Evolutionary conservation across 1,139 yeast species (phyloP).

Genomic region (Candida sp.): DNA sequence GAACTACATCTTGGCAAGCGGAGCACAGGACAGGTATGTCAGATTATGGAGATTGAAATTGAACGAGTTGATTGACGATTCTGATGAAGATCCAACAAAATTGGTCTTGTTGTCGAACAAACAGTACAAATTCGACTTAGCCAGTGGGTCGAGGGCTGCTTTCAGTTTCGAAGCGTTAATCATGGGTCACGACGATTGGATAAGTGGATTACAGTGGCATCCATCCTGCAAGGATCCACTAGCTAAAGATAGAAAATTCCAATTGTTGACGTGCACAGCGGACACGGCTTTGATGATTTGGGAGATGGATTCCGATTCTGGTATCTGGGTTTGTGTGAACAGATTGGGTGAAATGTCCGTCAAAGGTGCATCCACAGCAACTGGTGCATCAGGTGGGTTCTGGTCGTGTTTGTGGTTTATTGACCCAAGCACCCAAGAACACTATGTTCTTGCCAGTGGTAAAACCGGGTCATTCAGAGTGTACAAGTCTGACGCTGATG

Average conservation of each 20-base stretch:
- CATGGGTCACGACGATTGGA: slow-evolving; percentile 99
- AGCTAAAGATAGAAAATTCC: slow-evolving; percentile 38
- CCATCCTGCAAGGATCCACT: slow-evolving; percentile 28
- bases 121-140: slow-evolving; percentile 57
- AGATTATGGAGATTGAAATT: slow-evolving; percentile 79
- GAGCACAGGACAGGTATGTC: slow-evolving; percentile 89
- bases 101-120: slow-evolving; percentile 65
- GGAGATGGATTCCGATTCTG: slow-evolving; percentile 88
- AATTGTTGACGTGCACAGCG: slow-evolving; percentile 85
- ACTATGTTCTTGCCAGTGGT: slow-evolving; percentile 77
- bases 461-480: slow-evolving; percentile 92
- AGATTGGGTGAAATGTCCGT: slow-evolving; percentile 92
- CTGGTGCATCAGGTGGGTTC: slow-evolving; percentile 98
- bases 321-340: slow-evolving; percentile 86
- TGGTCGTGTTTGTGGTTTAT: slow-evolving; percentile 89
- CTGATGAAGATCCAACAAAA: slow-evolving; percentile 58
- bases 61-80: slow-evolving; percentile 59
- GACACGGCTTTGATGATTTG: slow-evolving; percentile 97
- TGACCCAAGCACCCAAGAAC: slow-evolving; percentile 33
- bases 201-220: slow-evolving; percentile 85
- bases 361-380: slow-evolving; percentile 98
- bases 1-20: slow-evolving; percentile 72
- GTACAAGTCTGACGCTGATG: slow-evolving; percentile 54
- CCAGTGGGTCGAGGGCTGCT: slow-evolving; percentile 42
- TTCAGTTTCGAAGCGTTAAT: slow-evolving; percentile 90